Conservation (phyloP, 2,329 filamentous ascomycete species). For the Hypoxylon sp. region DNA sequence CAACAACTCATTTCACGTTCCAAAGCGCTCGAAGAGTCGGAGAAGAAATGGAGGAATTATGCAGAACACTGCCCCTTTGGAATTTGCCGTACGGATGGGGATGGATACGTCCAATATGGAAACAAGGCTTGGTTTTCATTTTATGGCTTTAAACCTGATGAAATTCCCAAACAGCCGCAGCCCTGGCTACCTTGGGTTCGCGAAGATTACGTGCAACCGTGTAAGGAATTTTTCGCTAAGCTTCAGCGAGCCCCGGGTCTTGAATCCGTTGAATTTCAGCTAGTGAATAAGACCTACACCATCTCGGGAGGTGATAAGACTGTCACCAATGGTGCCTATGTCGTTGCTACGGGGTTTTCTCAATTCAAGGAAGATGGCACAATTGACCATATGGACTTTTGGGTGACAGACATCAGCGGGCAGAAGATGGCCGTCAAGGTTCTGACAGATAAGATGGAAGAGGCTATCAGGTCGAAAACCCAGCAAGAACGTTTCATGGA, state of each 20-base stretch:
- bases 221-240: conserved; percentile 41
- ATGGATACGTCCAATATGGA: conserved; percentile 48
- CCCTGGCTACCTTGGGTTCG: conserved; percentile 48
- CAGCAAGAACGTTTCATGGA: conserved; percentile 53
- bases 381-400: conserved; percentile 51
- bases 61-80: conserved; percentile 51
- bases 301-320: conserved; percentile 46
- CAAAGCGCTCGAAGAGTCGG: conserved; percentile 48
- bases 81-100: conserved; percentile 48
- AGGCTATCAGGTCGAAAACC: conserved; percentile 48
- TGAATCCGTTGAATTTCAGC: conserved; percentile 46
- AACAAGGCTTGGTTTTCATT: conserved; percentile 49
- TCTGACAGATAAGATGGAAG: conserved; percentile 50
- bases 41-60: conserved; percentile 48
- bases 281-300: conserved; percentile 46
- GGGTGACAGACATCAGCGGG: conserved; percentile 51
- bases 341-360: conserved; percentile 48
- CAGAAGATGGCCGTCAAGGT: conserved; percentile 51
- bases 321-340: conserved; percentile 45
- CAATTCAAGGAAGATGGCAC: conserved; percentile 47
- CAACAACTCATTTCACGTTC: conserved; percentile 48
- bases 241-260: conserved; percentile 36
- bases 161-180: conserved; percentile 32
- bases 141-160: conserved; percentile 41
- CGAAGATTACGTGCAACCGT: conserved; percentile 40